Evolutionary conservation across 2,329 filamentous ascomycete species (phyloP), one percentile per base, ranked within the genome.

Genomic region (Cytospora schulzeri): DNA sequence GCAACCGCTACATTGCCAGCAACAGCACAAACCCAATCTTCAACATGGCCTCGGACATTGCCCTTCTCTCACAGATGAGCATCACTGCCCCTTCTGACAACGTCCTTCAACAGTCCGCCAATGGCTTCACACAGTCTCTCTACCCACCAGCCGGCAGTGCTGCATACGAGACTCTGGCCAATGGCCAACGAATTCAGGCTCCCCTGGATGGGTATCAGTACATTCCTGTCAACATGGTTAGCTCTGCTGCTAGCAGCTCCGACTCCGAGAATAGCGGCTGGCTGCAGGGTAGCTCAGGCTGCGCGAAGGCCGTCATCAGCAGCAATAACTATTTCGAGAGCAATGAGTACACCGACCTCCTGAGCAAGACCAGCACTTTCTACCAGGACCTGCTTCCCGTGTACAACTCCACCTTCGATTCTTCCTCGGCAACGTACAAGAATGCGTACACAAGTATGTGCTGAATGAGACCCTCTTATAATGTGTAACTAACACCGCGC

Each of bases 151-250:
- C 88, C 1, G 87, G 87, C 63, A 68, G 74, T 17, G 73, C 76
- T 7, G 81, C 82, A 12, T 77, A 81, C 41, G 83, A 91, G 76
- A 86, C 80, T 2, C 84, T 97, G 50, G 86, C 85, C 70, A 93
- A 96, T 75, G 90, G 90, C 57, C 85, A 85, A 26, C 79, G 77
- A 4, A 80, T 93, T 15, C 78, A 86, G 64, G 80, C 87, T 1
- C 92, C 93, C 0, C 78, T 96, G 72, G 81, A 86, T 66, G 93
- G 93, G 29, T 96, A 93, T 74, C 93, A 97, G 77, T 85, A 95
- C 67, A 89, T 96, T 69, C 91, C 91, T 22, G 81, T 97, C 62
- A 84, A 88, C 65, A 79, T 85, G 3, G 81, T 90, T 31, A 75
- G 80, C 3, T 81, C 80, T 2, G 86, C 74, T 12, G 82, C 85